Conservation (phyloP, 176 grass and related monocot genomes). For the Canna indica region DNA sequence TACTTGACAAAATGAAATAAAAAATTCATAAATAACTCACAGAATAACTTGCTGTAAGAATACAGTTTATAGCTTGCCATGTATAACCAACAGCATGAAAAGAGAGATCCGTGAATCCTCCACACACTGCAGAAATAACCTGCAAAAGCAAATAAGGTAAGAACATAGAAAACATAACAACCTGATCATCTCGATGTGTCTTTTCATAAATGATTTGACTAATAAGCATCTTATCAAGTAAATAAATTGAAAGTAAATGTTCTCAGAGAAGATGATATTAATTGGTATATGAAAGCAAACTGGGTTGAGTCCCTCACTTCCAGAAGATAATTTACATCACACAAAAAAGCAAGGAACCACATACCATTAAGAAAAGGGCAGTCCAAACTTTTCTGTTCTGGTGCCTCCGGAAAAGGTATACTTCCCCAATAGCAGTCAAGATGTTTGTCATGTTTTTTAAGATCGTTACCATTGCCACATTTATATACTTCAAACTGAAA, state of each 20-base stretch:
- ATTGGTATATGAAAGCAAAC: no score
- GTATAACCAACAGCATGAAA: slow-evolving; percentile 61
- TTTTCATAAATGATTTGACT: no score
- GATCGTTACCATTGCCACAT: slow-evolving; percentile 91
- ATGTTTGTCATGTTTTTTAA: slow-evolving; percentile 91
- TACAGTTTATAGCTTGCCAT: slow-evolving; percentile 83
- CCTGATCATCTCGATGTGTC: no score
- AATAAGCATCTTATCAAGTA: no score
- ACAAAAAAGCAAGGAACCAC: background rate
- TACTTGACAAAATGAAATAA: no score
- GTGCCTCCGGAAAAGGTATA: slow-evolving; percentile 63
- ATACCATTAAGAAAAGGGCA: slow-evolving; percentile 74
- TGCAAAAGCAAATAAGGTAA: slow-evolving; percentile 19
- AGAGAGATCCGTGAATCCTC: slow-evolving; percentile 69
- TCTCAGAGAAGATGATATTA: no score
- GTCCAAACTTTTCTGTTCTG: slow-evolving; percentile 80
- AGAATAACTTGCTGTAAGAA: slow-evolving; percentile 76
- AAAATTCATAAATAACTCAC: slow-evolving; percentile 22
- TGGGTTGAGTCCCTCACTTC: no score
- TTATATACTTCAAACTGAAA: slow-evolving; percentile 82
- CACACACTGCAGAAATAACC: slow-evolving; percentile 62
- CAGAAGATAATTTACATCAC: no score
- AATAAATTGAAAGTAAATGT: no score
- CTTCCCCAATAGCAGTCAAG: slow-evolving; percentile 68
- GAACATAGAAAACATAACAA: no score